Percentiles rank a stretch among this genome's conserved stretches.
phyloP scores from a whole-genome alignment of 257 asterid species.

The Handroanthus guayacan region DNA sequence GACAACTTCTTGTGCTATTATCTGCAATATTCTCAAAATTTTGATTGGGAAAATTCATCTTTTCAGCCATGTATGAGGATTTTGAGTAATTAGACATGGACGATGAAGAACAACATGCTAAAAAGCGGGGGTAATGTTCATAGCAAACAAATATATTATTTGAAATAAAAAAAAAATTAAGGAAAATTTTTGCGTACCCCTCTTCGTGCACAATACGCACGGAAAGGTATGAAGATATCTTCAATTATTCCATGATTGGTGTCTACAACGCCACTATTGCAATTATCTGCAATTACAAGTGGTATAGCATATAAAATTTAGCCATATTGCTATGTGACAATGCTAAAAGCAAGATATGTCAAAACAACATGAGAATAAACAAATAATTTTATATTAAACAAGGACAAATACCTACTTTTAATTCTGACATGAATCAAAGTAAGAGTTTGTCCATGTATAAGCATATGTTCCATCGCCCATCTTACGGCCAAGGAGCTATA shows the following conservation, averaged over 20 bases:
- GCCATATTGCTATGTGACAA: background rate
- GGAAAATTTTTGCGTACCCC: slow-evolving; percentile 50
- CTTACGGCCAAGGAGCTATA: slow-evolving; percentile 57
- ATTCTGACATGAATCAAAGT: slow-evolving; percentile 61
- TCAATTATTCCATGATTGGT: slow-evolving; percentile 45
- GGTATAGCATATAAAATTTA: background rate
- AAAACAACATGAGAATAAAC: too few species aligned
- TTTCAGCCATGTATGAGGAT: too few species aligned
- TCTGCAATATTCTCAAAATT: slow-evolving; percentile 46
- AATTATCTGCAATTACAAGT: slow-evolving; percentile 32
- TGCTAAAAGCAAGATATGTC: background rate
- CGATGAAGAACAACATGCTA: too few species aligned
- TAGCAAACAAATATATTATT: too few species aligned
- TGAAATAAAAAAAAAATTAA: too few species aligned
- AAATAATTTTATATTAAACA: background rate
- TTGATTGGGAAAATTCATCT: background rate
- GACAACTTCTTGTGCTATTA: slow-evolving; percentile 55
- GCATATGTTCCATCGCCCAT: slow-evolving; percentile 74
- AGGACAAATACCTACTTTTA: slow-evolving; percentile 59
- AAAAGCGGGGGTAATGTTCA: too few species aligned
- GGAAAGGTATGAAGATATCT: slow-evolving; percentile 53
- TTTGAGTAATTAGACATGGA: too few species aligned
- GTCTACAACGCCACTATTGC: slow-evolving; percentile 38
- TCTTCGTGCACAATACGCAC: slow-evolving; percentile 69
- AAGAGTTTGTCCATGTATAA: slow-evolving; percentile 39